phyloP scores from a whole-genome alignment of 1,284 basidiomycete genomes.

The Ganoderma resinaceum region DNA sequence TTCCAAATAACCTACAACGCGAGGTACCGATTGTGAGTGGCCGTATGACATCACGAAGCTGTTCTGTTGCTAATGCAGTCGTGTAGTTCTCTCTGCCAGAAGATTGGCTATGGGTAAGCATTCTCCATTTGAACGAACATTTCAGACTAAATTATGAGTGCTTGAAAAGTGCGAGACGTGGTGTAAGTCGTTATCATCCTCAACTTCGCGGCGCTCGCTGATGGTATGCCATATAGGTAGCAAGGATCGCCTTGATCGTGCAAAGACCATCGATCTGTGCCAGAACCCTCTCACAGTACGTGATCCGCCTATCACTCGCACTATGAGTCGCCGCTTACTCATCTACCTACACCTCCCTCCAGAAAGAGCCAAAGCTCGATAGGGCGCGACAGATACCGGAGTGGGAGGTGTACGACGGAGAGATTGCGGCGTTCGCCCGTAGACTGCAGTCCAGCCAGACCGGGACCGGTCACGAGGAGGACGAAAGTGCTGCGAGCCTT shows the following conservation, averaged over 20 bases:
- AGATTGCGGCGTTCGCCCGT: slow-evolving; percentile 78
- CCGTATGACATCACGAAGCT: not conserved
- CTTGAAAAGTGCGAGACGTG: slow-evolving; percentile 79
- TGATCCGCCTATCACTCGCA: slow-evolving; percentile 17
- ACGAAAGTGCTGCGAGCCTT: not conserved
- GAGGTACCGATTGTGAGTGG: slow-evolving; percentile 85
- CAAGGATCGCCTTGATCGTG: slow-evolving; percentile 80
- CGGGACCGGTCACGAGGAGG: not conserved
- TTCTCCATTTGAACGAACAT: not conserved
- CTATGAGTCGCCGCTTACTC: not conserved
- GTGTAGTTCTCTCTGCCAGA: slow-evolving; percentile 81
- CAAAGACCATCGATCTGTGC: slow-evolving; percentile 93
- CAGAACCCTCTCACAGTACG: slow-evolving; percentile 90
- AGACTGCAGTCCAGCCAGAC: not conserved
- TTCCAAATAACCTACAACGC: slow-evolving; percentile 91
- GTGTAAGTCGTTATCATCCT: slow-evolving; percentile 60
- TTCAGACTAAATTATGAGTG: not conserved
- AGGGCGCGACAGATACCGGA: slow-evolving; percentile 96
- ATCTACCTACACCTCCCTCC: slow-evolving; percentile 22
- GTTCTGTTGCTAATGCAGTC: not conserved
- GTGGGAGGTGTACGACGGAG: slow-evolving; percentile 92
- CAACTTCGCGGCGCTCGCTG: not conserved
- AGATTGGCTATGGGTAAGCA: slow-evolving; percentile 91
- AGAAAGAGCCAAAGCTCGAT: slow-evolving; percentile 96
- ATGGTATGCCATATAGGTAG: slow-evolving; percentile 53